These are phyloP conservation scores for Phytophthora sansomeana DNA, from an alignment of 352 stramenopile genomes.

Conservation along the genomic window DNA sequence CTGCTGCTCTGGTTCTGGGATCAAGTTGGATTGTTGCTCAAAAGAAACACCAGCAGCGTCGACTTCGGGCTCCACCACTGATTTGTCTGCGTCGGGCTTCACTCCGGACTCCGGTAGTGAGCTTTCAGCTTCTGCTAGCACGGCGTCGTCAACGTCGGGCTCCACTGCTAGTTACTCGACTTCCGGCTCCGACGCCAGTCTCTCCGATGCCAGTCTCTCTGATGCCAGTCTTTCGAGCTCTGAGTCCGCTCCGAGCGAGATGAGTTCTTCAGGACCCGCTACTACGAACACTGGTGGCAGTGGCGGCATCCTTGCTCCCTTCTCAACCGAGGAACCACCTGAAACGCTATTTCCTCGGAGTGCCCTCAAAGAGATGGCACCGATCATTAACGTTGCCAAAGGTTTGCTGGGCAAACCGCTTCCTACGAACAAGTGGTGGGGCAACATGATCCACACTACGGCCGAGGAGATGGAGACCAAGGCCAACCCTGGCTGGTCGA, in stretches of 20 bases:
- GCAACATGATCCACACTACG: slow-evolving; percentile 70
- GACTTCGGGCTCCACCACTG: neutral
- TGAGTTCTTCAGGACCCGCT: slow-evolving; percentile 2
- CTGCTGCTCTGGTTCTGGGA: too few species aligned
- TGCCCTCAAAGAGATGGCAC: slow-evolving; percentile 50
- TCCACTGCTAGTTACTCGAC: neutral
- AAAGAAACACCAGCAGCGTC: neutral
- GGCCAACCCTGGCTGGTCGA: slow-evolving; percentile 62
- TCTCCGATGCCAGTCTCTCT: slow-evolving; percentile 3
- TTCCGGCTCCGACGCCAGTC: slow-evolving; percentile 3
- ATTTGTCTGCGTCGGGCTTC: neutral
- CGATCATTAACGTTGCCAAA: slow-evolving; percentile 61
- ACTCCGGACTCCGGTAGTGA: slow-evolving; percentile 1
- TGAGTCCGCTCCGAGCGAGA: neutral
- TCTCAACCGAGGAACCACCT: slow-evolving; percentile 48
- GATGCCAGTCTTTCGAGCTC: neutral
- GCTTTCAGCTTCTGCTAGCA: neutral
- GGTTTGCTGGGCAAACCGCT: slow-evolving; percentile 51
- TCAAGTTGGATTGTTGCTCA: too few species aligned
- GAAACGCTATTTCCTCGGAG: slow-evolving; percentile 53
- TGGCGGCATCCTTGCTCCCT: slow-evolving; percentile 39
- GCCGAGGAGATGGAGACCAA: slow-evolving; percentile 46
- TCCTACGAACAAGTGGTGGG: slow-evolving; percentile 86
- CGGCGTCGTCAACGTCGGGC: neutral
- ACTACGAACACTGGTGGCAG: neutral